Percentiles rank a stretch among this genome's conserved stretches.
These are phyloP conservation scores for Aspergillus arachidicola DNA, from an alignment of 2,329 filamentous ascomycete genomes.

Conservation along the genomic window DNA sequence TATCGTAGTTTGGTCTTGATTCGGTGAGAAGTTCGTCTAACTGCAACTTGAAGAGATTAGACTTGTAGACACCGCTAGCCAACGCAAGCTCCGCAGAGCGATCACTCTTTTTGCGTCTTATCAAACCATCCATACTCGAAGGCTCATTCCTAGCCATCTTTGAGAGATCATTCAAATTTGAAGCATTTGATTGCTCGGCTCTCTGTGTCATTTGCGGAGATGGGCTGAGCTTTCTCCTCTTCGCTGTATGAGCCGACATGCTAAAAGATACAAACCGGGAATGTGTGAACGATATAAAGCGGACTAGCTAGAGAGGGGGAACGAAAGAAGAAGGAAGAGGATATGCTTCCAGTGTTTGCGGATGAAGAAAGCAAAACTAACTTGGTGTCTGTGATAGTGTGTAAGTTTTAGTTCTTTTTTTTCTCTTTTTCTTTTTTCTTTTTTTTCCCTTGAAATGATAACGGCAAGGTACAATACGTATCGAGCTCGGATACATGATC, in stretches of 20 bases:
- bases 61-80: slow-evolving; percentile 62
- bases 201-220: slow-evolving; percentile 27
- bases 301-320: neutral
- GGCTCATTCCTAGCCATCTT: slow-evolving; percentile 20
- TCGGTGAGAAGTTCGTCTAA: slow-evolving; percentile 64
- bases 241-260: slow-evolving; percentile 43
- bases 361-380: neutral
- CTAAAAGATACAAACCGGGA: neutral
- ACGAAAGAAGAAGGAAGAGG: neutral
- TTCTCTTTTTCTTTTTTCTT: neutral
- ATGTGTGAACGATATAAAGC: neutral
- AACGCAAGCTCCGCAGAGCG: slow-evolving; percentile 38
- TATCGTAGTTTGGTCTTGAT: slow-evolving; percentile 60
- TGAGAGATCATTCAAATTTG: slow-evolving; percentile 22
- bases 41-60: slow-evolving; percentile 68
- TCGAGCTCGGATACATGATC: neutral
- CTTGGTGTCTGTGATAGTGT: neutral
- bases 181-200: neutral
- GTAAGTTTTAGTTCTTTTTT: neutral
- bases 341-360: neutral
- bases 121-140: slow-evolving; percentile 15
- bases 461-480: neutral
- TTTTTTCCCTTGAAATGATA: neutral
- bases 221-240: slow-evolving; percentile 52
- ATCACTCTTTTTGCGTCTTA: slow-evolving; percentile 25